Conservation (phyloP, 495 filamentous ascomycete species). For the Neurospora sp. region DNA sequence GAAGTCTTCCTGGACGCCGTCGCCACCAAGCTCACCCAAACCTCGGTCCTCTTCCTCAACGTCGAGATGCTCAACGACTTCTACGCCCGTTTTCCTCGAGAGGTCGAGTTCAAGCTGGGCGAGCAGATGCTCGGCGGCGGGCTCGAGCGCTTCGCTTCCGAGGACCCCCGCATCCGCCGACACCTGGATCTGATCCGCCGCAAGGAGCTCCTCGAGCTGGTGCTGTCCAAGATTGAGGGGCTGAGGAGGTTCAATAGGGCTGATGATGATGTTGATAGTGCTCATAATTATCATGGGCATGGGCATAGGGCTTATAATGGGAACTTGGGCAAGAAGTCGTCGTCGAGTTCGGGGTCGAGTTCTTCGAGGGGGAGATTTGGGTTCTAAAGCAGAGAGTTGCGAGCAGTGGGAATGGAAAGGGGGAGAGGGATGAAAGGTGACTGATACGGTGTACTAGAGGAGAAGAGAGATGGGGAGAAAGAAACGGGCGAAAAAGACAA, state of each 20-base stretch:
- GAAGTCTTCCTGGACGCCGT: conserved; percentile 97
- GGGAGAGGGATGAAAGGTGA: neutral
- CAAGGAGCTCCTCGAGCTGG: conserved; percentile 88
- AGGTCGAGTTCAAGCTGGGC: conserved; percentile 81
- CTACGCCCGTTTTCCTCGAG: conserved; percentile 91
- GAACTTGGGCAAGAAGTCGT: neutral
- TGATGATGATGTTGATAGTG: neutral
- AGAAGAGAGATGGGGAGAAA: neutral
- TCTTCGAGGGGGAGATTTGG: neutral
- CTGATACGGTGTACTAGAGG: neutral
- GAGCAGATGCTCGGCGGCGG: conserved; percentile 66
- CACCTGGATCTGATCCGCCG: conserved; percentile 85
- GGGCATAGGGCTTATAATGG: neutral
- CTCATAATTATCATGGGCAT: neutral
- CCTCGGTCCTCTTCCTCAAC: conserved; percentile 93
- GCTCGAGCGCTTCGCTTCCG: conserved; percentile 80
- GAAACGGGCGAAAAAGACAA: neutral
- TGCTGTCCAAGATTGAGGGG: conserved; percentile 86
- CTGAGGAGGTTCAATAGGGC: conserved; percentile 60
- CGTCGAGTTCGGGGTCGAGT: neutral
- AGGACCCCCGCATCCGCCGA: conserved; percentile 77
- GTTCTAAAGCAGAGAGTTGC: neutral
- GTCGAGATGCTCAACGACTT: conserved; percentile 90
- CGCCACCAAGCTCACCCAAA: conserved; percentile 86
- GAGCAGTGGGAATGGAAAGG: neutral